Base-by-base conservation (phyloP, 1,284 basidiomycete genomes). In the Sanguinoderma infundibulare region DNA sequence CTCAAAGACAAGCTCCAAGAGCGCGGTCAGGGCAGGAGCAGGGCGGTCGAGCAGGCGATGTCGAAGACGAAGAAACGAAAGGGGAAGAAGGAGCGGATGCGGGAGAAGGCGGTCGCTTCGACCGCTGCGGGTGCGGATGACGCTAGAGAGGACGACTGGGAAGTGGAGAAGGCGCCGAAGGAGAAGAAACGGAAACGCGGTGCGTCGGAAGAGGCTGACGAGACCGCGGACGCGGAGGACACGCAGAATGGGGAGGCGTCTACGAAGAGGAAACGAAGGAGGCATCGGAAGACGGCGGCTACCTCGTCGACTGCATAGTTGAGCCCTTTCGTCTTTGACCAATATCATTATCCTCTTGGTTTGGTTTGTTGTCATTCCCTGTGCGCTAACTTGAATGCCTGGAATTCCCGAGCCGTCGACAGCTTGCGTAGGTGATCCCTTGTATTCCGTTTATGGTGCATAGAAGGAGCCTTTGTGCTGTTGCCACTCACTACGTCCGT, bases 41-140 rank as follows among this genome's bases (percentile, higher is more conserved):
- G 32, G 40, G 61, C 26, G 53, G 30, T 28, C 47, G 42, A 20
- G 60, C 60, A 17, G 61, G 61, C 14, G 65, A 65, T 56, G 55
- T 67, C 69, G 57, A 78, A 74, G 54, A 72, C 65, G 67, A 90
- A 89, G 80, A 90, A 87, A 75, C 75, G 90, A 67, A 90, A 83
- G 71, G 90, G 90, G 5, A 91, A 87, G 82, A 92, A 91, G 78
- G 90, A 92, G 77, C 80, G 90, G 42, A 78, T 84, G 79, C 85
- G 78, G 69, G 70, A 78, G 65, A 87, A 79, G 69, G 75, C 69
- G 34, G 70, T 55, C 9, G 72, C 62, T 26, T 69, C 54, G 2
- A 68, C 51, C 10, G 74, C 62, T 17, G 74, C 49, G 17, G 71
- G 58, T 10, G 70, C 63, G n/a, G 74, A 55, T 5, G 71, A 42